Evolutionary conservation across 2,329 filamentous ascomycete species (phyloP), one percentile per base, ranked within the genome.

Genomic region (Aspergillus texensis): DNA sequence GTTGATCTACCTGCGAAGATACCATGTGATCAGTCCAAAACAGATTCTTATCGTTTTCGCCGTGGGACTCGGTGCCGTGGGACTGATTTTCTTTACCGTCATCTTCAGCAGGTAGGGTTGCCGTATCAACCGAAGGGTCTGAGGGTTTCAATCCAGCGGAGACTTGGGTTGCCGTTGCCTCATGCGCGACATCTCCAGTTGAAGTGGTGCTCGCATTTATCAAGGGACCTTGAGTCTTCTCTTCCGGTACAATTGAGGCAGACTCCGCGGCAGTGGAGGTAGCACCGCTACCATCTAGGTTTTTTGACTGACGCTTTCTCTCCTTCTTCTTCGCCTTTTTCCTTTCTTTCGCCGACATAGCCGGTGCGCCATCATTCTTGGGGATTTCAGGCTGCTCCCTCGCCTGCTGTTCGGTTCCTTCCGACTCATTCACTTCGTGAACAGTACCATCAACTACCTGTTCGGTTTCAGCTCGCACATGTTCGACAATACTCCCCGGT

Each of bases 241-340:
- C 68, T 43, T 67, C 63, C 6, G 60, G 48, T 32, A 19, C 52
- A 54, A 21, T 3, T 14, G 52, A 21, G 32, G 50, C 26, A 24
- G 28, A 54, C 12, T 55, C 32, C n/a, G 32, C 52, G 24, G 62
- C 28, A 14, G 61, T 53, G 45, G 62, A 46, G 61, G 63, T 41
- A 54, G 64, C 43, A 53, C 71, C 66, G 16, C 68, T 61, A 16
- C 71, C 68, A 53, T 72, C 71, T 52, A 69, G 62, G 55, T 62
- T 72, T 58, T 76, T 74, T 19, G 75, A 78, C 45, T 74, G 72
- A 53, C 72, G 74, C 64, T 73, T 77, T 65, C 77, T 78, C 34
- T 81, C 79, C 63, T 84, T 83, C 68, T 83, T 84, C 67, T 84
- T 84, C 12, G 75, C 80, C 67, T 83, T 85, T 69, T 81, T 79